Percentiles rank a stretch among this genome's conserved stretches.
These are phyloP conservation scores for Gleditsia sinensis DNA, from an alignment of 306 rosid species.

Conservation along the genomic window DNA sequence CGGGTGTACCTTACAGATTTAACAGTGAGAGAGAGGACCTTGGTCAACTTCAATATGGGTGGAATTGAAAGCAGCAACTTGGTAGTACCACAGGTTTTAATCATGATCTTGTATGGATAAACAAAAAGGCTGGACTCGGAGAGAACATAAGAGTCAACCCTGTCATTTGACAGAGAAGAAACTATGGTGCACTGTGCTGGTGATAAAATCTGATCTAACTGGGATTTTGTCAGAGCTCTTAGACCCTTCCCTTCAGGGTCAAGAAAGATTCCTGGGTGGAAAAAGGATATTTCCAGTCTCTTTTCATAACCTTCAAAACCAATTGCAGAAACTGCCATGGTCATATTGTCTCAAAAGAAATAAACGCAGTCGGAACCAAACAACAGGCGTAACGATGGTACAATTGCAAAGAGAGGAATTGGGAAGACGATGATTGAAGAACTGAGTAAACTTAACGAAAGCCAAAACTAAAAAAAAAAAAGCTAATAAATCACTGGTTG, in stretches of 20 bases:
- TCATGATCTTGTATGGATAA: neutral
- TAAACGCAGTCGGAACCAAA: neutral
- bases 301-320: neutral
- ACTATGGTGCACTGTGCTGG: neutral
- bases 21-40: neutral
- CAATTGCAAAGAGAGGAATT: neutral
- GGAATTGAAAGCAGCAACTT: neutral
- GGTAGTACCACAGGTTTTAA: neutral
- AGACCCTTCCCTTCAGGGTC: conserved; percentile 4
- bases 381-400: neutral
- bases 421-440: neutral
- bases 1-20: neutral
- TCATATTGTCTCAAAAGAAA: neutral
- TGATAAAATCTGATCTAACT: neutral
- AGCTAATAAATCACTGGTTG: neutral
- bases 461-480: neutral
- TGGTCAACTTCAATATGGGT: neutral
- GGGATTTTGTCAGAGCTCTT: neutral
- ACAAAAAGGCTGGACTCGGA: neutral
- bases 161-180: neutral
- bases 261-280: neutral
- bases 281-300: neutral
- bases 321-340: neutral
- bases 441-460: neutral
- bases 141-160: neutral